Conservation (phyloP, 2,329 filamentous ascomycete species). For the Nothophaeocryptopus gaeumannii region DNA sequence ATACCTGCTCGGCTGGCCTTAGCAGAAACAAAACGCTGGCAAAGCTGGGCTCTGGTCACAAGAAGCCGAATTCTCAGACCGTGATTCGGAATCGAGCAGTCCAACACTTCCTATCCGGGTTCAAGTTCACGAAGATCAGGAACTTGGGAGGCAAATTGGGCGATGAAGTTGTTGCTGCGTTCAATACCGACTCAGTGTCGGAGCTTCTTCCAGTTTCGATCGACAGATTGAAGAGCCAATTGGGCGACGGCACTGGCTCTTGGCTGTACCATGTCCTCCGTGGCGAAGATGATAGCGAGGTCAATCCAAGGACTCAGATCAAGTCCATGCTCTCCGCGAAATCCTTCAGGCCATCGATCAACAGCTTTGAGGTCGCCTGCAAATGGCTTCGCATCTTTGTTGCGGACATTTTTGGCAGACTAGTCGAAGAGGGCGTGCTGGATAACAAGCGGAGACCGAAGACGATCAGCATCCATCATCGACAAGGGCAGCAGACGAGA, state of each 20-base stretch:
- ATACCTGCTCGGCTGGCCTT: slow-evolving; percentile 89
- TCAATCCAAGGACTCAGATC: slow-evolving; percentile 87
- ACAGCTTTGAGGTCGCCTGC: slow-evolving; percentile 70
- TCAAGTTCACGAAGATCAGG: slow-evolving; percentile 93
- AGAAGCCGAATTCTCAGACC: slow-evolving; percentile 92
- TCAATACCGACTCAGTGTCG: slow-evolving; percentile 74
- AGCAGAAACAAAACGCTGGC: slow-evolving; percentile 92
- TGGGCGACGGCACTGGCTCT: slow-evolving; percentile 78
- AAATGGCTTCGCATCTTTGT: slow-evolving; percentile 89
- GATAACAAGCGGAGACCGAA: slow-evolving; percentile 84
- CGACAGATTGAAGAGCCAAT: slow-evolving; percentile 70
- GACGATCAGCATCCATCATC: slow-evolving; percentile 80
- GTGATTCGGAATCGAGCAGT: slow-evolving; percentile 85
- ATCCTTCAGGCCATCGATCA: slow-evolving; percentile 83
- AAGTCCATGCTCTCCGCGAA: slow-evolving; percentile 98
- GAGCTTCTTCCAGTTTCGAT: slow-evolving; percentile 71
- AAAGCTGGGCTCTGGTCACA: slow-evolving; percentile 85
- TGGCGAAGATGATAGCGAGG: slow-evolving; percentile 81
- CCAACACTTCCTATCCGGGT: slow-evolving; percentile 71
- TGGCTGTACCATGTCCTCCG: slow-evolving; percentile 86
- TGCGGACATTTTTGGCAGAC: slow-evolving; percentile 82
- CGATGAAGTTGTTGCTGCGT: slow-evolving; percentile 76
- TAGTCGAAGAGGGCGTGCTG: slow-evolving; percentile 85
- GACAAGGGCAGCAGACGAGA: slow-evolving; percentile 68
- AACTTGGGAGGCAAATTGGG: slow-evolving; percentile 95